Percentiles rank a stretch among this genome's conserved stretches.
Conservation (phyloP, 768 basidiomycete species). For the Glaciozyma martinii region DNA sequence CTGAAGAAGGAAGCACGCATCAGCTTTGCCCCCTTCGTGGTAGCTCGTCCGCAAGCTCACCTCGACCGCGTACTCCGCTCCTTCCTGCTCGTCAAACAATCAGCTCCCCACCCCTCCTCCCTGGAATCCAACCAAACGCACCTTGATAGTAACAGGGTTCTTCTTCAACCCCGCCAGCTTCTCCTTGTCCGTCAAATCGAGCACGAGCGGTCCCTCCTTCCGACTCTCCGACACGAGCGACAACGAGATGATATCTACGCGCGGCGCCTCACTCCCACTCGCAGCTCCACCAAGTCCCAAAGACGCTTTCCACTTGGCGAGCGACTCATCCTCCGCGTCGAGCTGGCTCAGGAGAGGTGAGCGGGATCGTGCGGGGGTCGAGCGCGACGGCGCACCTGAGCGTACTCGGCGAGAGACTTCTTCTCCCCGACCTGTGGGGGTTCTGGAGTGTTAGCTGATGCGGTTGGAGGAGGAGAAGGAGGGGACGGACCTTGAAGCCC, state of each 20-base stretch:
- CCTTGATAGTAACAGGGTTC: constrained; percentile 46
- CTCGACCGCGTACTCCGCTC: constrained; percentile 51
- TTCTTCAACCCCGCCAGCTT: constrained; percentile 57
- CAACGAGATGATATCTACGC: constrained; percentile 51
- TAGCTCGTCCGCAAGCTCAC: constrained; percentile 55
- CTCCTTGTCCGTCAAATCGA: constrained; percentile 55
- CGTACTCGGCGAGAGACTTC: constrained; percentile 22
- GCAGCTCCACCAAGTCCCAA: constrained; percentile 65
- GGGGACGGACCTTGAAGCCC: constrained; percentile 14
- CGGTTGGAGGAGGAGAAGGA: too few relatives aligned
- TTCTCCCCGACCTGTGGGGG: constrained; percentile 5
- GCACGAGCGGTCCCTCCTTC: constrained; percentile 46
- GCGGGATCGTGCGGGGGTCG: neutral
- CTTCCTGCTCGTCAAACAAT: constrained; percentile 2
- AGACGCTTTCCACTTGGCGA: constrained; percentile 91
- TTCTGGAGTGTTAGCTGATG: neutral
- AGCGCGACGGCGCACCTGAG: constrained; percentile 6
- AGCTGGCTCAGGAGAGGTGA: constrained; percentile 44
- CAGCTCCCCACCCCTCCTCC: neutral
- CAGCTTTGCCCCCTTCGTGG: constrained; percentile 45
- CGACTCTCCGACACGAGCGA: constrained; percentile 66
- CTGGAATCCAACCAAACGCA: neutral
- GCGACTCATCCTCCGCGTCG: constrained; percentile 83
- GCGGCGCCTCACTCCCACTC: constrained; percentile 18
- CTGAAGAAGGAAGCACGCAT: too few relatives aligned